phyloP scores from a whole-genome alignment of 176 grass and related monocot genomes.

The Triticum timopheevii region DNA sequence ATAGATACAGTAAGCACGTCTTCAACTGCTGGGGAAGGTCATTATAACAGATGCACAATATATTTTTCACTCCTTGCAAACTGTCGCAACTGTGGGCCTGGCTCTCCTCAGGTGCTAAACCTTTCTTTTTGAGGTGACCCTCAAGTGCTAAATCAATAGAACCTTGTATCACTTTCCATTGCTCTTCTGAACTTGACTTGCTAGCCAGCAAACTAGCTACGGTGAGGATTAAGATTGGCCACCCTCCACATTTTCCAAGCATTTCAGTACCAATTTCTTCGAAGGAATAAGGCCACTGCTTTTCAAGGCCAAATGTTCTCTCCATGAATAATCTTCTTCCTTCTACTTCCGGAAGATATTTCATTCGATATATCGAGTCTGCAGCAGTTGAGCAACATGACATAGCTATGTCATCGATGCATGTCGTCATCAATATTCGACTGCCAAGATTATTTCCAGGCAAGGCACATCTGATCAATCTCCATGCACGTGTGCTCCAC shows the following conservation, averaged over 20 bases:
- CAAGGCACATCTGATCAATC: neutral
- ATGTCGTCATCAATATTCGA: constrained; percentile 8
- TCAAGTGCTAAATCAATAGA: neutral
- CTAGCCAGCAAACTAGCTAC: neutral
- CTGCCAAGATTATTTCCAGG: neutral
- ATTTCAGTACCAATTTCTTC: neutral
- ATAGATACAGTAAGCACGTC: too few relatives aligned
- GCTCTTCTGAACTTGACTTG: neutral
- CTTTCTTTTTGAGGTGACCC: too few relatives aligned
- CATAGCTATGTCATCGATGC: neutral
- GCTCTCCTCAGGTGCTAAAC: too few relatives aligned
- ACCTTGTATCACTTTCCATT: neutral
- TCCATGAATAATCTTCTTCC: neutral
- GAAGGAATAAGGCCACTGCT: neutral
- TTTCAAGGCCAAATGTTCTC: neutral
- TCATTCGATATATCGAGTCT: neutral
- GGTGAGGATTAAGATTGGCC: neutral
- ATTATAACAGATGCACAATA: too few relatives aligned
- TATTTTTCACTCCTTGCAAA: too few relatives aligned
- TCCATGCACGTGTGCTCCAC: neutral
- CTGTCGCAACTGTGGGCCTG: too few relatives aligned
- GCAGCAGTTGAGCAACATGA: neutral
- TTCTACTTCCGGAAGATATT: neutral
- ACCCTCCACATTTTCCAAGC: neutral
- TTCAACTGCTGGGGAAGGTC: too few relatives aligned